Base-by-base conservation (phyloP, 2,329 filamentous ascomycete species). In the Dactylellina parvicollis region DNA sequence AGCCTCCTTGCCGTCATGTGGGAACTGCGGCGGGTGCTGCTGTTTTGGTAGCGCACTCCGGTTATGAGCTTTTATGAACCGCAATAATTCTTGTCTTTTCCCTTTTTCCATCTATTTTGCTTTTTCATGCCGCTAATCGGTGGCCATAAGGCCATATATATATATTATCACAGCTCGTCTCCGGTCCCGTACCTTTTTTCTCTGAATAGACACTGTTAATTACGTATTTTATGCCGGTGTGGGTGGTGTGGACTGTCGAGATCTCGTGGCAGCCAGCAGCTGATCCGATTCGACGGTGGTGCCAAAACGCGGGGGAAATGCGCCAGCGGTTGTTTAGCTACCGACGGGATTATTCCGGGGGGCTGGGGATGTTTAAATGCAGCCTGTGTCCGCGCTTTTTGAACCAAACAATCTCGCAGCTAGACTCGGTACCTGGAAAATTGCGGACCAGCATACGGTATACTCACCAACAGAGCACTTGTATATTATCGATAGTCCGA, bases 221-320 rank as follows among this genome's bases (percentile, higher is more conserved):
- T n/a, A n/a, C n/a, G n/a, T n/a, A n/a, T n/a, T n/a, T n/a, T n/a
- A 42, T 9, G 16, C 24, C 14, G 24, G 46, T 50, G 46, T 50
- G 42, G 34, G 38, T 40, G 12, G 62, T 12, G 22, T 24, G 50
- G 42, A 22, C 30, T 38, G 64, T 22, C 28, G 30, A 28, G 67
- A 66, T 66, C 69, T 73, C 69, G 69, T 73, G 69, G 69, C 60
- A 14, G 40, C 28, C 28, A 56, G 30, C 69, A 65, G 55, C 59
- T 72, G 67, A 65, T 72, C 60, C 60, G 59, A 72, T 65, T 65
- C 50, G 69, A 66, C 54, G 12, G 55, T 52, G 44, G 20, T 18
- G 38, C 36, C 40, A 7, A 38, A 60, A 61, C 65, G 65, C 56
- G 65, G 65, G 64, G 65, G 60, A 70, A 36, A 20, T 26, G 46